Conservation (phyloP, 1,284 basidiomycete genomes). For the Ganoderma boninense region DNA sequence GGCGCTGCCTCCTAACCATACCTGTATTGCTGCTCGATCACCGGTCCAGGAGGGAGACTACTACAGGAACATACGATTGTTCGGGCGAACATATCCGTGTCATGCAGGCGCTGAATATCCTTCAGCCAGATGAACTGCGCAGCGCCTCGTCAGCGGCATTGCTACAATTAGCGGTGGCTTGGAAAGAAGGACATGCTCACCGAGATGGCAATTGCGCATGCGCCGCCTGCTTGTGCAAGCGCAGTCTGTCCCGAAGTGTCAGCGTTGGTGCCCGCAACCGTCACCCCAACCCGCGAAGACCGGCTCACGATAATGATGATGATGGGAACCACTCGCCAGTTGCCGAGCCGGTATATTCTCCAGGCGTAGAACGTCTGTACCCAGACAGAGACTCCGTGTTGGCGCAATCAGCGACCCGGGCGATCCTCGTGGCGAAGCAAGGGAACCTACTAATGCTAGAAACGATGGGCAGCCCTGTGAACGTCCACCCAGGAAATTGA, state of each 20-base stretch:
- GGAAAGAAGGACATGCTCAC: background rate
- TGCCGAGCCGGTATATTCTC: constrained; percentile 17
- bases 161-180: background rate
- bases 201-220: constrained; percentile 17
- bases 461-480: constrained; percentile 16
- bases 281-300: background rate
- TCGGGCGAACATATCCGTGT: constrained; percentile 13
- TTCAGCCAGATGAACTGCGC: constrained; percentile 15
- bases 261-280: background rate
- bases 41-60: background rate
- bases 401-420: background rate
- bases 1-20: constrained; percentile 19
- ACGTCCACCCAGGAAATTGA: constrained; percentile 18
- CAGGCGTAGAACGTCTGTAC: constrained; percentile 17
- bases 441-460: constrained; percentile 12
- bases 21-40: background rate
- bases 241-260: constrained; percentile 9
- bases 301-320: constrained; percentile 13
- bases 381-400: constrained; percentile 12
- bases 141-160: background rate
- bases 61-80: constrained; percentile 8
- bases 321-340: constrained; percentile 11
- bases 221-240: constrained; percentile 15
- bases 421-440: background rate
- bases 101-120: constrained; percentile 14